Evolutionary conservation across 345 rosid species (phyloP), one percentile per base, ranked within the genome.

Genomic region (Cardamine resedifolia): DNA sequence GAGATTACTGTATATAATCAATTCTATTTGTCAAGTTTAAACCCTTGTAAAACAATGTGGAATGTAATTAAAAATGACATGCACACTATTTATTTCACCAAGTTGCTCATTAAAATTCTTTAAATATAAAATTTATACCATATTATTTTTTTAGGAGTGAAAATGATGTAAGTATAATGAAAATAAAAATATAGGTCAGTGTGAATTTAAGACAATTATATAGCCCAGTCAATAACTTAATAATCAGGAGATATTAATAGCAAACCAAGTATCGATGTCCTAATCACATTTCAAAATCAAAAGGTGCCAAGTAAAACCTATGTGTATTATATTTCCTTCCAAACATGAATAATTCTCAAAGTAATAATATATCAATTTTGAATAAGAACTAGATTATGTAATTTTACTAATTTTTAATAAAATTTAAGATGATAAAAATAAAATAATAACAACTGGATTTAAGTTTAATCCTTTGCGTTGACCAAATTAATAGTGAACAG

Each of bases 361-460:
- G 11, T 11, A 23, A 11, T 8, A 30, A 56, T 21, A 19, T 58
- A 47, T 57, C 16, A 21, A 6, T 48, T 58, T 51, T 50, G 4
- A 14, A 72, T 41, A 55, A 18, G 64, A 31, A 44, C 58, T 72
- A 15, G 38, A 16, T 64, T 44, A n/a, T n/a, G n/a, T n/a, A n/a
- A n/a, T n/a, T n/a, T n/a, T n/a, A n/a, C n/a, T n/a, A n/a, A n/a
- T n/a, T n/a, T n/a, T n/a, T n/a, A n/a, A n/a, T n/a, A n/a, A n/a
- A n/a, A n/a, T n/a, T n/a, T n/a, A n/a, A n/a, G n/a, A n/a, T n/a
- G n/a, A n/a, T n/a, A n/a, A n/a, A n/a, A n/a, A n/a, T n/a, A n/a
- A n/a, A n/a, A n/a, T n/a, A n/a, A n/a, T n/a, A 55, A 18, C 70
- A 31, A 44, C 58, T 72, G 19, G 38, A 16, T 64, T 44, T 41